Evolutionary conservation across 1,284 basidiomycete genomes (phyloP).

Genomic region (Phylloporus gajari): DNA sequence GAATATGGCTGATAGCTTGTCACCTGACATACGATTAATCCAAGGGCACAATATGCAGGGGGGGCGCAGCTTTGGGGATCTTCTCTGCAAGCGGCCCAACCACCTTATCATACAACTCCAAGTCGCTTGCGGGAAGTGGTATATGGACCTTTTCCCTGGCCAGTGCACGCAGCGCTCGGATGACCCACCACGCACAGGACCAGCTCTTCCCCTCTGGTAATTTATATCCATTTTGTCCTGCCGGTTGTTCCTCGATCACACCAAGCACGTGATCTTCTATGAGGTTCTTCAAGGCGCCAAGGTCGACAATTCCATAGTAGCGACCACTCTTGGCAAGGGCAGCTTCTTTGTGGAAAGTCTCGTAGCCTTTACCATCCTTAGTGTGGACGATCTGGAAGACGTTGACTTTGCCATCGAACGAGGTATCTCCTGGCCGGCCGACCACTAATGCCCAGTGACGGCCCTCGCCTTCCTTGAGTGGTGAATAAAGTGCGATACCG

Average conservation of each 20-base stretch:
- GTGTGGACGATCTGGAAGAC: background rate
- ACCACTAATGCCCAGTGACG: constrained; percentile 1
- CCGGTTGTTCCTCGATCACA: background rate
- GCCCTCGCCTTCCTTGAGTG: background rate
- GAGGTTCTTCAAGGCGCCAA: background rate
- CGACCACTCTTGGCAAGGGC: background rate
- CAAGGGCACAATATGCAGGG: no score
- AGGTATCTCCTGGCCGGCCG: background rate
- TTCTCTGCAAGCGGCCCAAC: constrained; percentile 1
- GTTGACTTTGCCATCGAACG: constrained; percentile 1
- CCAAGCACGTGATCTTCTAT: background rate
- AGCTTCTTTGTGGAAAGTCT: background rate
- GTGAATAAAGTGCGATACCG: constrained; percentile 1
- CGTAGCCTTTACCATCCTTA: background rate
- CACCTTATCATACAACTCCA: background rate
- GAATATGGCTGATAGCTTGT: no score
- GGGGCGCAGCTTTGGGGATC: background rate
- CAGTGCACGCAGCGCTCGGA: constrained; percentile 1
- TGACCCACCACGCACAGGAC: constrained; percentile 2
- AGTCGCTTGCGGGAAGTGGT: background rate
- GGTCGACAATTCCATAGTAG: background rate
- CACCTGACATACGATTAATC: no score
- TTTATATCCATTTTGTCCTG: background rate
- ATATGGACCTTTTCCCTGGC: background rate
- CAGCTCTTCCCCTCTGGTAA: background rate